A percentile compares a stretch with the other conserved stretches of the same genome.
These are phyloP conservation scores for Aspergillus uvarum DNA, from an alignment of 2,329 filamentous ascomycete species.

Conservation along the genomic window DNA sequence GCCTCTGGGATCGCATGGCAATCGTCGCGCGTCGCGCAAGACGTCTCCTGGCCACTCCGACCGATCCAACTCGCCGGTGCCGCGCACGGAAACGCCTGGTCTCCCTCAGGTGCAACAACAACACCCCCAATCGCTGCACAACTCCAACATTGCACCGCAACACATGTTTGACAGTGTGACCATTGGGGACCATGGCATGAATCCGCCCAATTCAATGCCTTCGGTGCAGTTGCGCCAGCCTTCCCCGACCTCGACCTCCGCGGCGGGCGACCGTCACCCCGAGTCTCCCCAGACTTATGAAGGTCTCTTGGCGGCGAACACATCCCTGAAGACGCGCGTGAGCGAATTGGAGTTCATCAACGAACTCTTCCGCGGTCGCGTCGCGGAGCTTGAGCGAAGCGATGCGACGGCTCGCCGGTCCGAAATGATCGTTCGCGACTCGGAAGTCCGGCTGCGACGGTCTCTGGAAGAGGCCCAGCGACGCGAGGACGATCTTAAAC, in stretches of 20 bases:
- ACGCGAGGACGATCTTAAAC: slow-evolving; percentile 78
- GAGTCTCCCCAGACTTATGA: slow-evolving; percentile 77
- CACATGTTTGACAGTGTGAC: slow-evolving; percentile 73
- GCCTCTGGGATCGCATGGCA: slow-evolving; percentile 56
- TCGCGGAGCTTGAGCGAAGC: slow-evolving; percentile 73
- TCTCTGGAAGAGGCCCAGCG: slow-evolving; percentile 75
- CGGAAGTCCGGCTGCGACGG: slow-evolving; percentile 55
- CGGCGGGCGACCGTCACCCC: slow-evolving; percentile 61
- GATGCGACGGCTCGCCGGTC: slow-evolving; percentile 66
- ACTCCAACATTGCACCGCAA: slow-evolving; percentile 68
- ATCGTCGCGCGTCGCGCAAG: slow-evolving; percentile 70
- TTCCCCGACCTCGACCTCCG: slow-evolving; percentile 60
- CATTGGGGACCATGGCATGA: slow-evolving; percentile 69
- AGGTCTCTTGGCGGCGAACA: slow-evolving; percentile 75
- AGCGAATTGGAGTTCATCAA: slow-evolving; percentile 96
- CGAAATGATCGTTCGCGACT: slow-evolving; percentile 55
- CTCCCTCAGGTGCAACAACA: slow-evolving; percentile 46
- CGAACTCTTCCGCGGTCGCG: slow-evolving; percentile 71
- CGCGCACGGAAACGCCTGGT: slow-evolving; percentile 74
- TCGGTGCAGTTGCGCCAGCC: slow-evolving; percentile 55
- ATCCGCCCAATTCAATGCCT: slow-evolving; percentile 51
- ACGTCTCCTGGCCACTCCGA: slow-evolving; percentile 70
- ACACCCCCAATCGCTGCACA: slow-evolving; percentile 63
- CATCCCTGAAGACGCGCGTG: slow-evolving; percentile 88
- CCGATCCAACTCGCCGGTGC: slow-evolving; percentile 74